Evolutionary conservation across 495 filamentous ascomycete genomes (phyloP).

Genomic region (Paragyromitra xinjiangensis): DNA sequence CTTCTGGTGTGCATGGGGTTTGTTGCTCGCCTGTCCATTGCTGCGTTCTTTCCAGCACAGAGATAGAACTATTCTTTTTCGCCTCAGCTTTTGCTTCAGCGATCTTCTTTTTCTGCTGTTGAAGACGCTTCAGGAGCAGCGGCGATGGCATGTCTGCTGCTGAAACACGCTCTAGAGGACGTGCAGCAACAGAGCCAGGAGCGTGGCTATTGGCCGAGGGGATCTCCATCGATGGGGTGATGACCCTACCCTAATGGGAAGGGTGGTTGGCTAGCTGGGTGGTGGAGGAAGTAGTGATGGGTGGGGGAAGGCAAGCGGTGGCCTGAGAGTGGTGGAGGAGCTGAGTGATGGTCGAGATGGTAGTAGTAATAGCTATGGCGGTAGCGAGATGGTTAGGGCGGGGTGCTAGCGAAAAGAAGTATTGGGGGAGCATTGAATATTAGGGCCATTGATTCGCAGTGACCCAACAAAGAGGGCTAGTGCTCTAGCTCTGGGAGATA

Average conservation of each 20-base stretch:
- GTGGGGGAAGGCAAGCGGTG: conserved; percentile 13
- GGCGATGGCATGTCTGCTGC: conserved; percentile 41
- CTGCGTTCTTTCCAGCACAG: conserved; percentile 21
- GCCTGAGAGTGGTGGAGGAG: conserved; percentile 20
- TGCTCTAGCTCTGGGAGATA: neutral
- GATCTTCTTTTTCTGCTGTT: conserved; percentile 50
- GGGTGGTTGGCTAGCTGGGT: neutral
- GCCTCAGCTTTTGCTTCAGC: conserved; percentile 42
- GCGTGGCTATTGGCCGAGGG: conserved; percentile 14
- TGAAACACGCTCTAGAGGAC: conserved; percentile 21
- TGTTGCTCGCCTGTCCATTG: conserved; percentile 35
- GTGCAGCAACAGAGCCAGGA: conserved; percentile 13
- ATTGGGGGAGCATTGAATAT: conserved; percentile 31
- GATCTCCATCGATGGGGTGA: conserved; percentile 25
- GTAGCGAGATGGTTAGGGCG: neutral
- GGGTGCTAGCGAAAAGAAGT: conserved; percentile 14
- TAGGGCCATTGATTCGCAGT: conserved; percentile 8
- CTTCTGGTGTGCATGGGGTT: conserved; percentile 26
- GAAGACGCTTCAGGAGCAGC: conserved; percentile 51
- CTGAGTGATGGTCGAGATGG: neutral
- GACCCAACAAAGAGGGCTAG: conserved; percentile 29
- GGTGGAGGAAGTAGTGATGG: neutral
- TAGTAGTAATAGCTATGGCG: neutral
- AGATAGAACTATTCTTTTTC: conserved; percentile 24
- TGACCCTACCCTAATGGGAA: neutral